These are phyloP conservation scores for Leccinum olivaceopallidum DNA, from an alignment of 768 basidiomycete genomes.

Conservation along the genomic window DNA sequence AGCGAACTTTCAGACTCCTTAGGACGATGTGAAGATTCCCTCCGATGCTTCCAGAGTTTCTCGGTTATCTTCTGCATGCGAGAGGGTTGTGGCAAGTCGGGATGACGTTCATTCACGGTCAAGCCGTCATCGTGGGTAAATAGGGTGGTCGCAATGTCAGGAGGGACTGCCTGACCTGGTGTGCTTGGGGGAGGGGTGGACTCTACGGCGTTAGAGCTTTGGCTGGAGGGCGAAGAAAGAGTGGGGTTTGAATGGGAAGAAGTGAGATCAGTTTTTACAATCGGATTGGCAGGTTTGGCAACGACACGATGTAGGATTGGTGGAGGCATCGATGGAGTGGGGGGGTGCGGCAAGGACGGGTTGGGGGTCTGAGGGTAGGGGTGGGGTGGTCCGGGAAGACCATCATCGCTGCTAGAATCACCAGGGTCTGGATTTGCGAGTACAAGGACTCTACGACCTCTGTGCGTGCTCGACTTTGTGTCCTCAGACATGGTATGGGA, in stretches of 20 bases:
- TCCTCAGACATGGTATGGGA: conserved; percentile 60
- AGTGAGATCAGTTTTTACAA: conserved; percentile 37
- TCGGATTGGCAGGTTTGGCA: conserved; percentile 23
- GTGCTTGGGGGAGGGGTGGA: conserved; percentile 74
- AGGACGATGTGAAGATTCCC: conserved; percentile 31
- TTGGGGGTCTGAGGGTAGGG: conserved; percentile 26
- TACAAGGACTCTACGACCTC: conserved; percentile 46
- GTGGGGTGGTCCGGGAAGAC: conserved; percentile 22
- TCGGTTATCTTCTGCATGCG: conserved; percentile 36
- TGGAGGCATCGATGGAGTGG: conserved; percentile 26
- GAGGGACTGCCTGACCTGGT: conserved; percentile 50
- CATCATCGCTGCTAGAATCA: conserved; percentile 42
- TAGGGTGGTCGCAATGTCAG: conserved; percentile 39
- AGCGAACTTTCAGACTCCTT: conserved; percentile 30
- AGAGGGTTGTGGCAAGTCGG: conserved; percentile 29
- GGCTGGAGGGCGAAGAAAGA: conserved; percentile 69
- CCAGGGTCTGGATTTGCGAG: conserved; percentile 64
- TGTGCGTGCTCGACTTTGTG: conserved; percentile 39
- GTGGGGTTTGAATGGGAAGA: conserved; percentile 52
- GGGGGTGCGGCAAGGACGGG: conserved; percentile 25
- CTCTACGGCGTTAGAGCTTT: conserved; percentile 61
- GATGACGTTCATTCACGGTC: conserved; percentile 26
- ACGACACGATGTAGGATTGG: conserved; percentile 22
- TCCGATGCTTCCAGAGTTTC: conserved; percentile 28
- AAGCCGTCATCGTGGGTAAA: conserved; percentile 41